Conservation (phyloP, 768 basidiomycete species). For the Rhodotorula sphaerocarpa region DNA sequence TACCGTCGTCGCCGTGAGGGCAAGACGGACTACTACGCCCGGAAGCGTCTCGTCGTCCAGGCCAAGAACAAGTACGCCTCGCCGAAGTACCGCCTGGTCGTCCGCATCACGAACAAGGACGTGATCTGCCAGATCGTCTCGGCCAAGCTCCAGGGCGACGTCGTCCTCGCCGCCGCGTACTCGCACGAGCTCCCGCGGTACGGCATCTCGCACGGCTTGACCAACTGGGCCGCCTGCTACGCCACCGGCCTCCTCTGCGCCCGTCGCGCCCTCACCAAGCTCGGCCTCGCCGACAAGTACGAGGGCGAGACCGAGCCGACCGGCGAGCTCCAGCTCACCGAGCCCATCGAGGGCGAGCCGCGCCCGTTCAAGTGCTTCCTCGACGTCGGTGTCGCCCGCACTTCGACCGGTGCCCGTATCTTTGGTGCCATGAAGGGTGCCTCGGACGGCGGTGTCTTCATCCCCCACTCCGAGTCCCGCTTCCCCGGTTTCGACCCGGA, state of each 20-base stretch:
- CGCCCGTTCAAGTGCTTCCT: constrained; percentile 99
- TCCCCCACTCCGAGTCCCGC: constrained; percentile 90
- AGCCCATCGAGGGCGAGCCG: constrained; percentile 82
- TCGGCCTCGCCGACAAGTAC: constrained; percentile 96
- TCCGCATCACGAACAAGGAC: constrained; percentile 96
- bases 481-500: constrained; percentile 98
- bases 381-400: constrained; percentile 95
- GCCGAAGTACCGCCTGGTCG: constrained; percentile 95
- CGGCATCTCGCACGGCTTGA: constrained; percentile 95
- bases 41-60: constrained; percentile 92
- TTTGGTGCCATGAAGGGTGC: constrained; percentile 99
- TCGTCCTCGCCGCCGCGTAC: constrained; percentile 76
- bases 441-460: constrained; percentile 91
- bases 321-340: constrained; percentile 73
- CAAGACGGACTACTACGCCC: constrained; percentile 99
- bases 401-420: constrained; percentile 91
- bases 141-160: constrained; percentile 94
- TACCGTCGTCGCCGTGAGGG: constrained; percentile 88
- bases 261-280: constrained; percentile 86
- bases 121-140: constrained; percentile 93
- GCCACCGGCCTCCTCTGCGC: constrained; percentile 92
- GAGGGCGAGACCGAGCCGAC: constrained; percentile 86
- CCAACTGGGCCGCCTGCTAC: constrained; percentile 98
- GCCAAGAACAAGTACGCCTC: constrained; percentile 88
- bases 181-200: constrained; percentile 89